Evolutionary conservation across 2,329 filamentous ascomycete genomes (phyloP).

Genomic region (Penicillium brevicompactum): DNA sequence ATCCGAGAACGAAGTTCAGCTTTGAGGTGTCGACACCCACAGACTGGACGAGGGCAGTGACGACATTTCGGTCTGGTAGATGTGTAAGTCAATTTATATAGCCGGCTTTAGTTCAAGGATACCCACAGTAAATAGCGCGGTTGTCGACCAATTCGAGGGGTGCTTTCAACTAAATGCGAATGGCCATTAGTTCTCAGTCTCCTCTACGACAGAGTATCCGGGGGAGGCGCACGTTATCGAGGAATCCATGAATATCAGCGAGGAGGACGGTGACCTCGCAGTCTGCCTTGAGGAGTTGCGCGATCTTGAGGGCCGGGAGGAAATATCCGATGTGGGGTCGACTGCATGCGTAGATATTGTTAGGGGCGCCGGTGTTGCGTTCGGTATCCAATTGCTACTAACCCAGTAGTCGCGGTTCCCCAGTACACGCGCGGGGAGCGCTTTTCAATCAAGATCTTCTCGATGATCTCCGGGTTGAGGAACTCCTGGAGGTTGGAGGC

Average conservation of each 20-base stretch:
- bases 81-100: neutral
- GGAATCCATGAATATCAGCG: conserved; percentile 61
- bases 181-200: neutral
- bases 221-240: conserved; percentile 31
- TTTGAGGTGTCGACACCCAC: conserved; percentile 78
- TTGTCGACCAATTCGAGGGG: conserved; percentile 83
- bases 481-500: conserved; percentile 78
- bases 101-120: neutral
- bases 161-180: conserved; percentile 58
- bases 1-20: conserved; percentile 82
- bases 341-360: conserved; percentile 38
- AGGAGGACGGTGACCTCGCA: conserved; percentile 81
- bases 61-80: conserved; percentile 62
- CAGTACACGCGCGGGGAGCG: conserved; percentile 37
- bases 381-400: neutral
- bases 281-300: conserved; percentile 80
- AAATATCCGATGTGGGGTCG: conserved; percentile 13
- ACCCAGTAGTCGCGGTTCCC: conserved; percentile 66
- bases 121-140: conserved; percentile 73
- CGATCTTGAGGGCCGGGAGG: conserved; percentile 84
- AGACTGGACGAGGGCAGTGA: conserved; percentile 73
- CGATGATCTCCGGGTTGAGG: conserved; percentile 65
- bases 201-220: neutral
- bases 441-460: conserved; percentile 32
- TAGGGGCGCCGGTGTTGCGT: neutral